phyloP scores from a whole-genome alignment of 441 rosid species.

The Isatis lusitanica region DNA sequence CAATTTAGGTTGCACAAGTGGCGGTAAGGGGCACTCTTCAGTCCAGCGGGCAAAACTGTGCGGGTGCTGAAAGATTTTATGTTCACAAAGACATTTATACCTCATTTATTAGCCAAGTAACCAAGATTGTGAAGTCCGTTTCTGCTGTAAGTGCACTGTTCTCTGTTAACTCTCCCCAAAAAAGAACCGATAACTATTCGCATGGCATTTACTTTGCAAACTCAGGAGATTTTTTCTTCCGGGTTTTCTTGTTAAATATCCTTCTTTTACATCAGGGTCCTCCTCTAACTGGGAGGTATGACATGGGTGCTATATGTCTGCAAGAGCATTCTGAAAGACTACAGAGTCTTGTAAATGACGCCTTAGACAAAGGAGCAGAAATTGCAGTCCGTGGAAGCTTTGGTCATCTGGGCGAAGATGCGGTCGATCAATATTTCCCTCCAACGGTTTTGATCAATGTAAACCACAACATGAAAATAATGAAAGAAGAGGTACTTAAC shows the following conservation, averaged over 20 bases:
- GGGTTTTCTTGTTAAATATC: not conserved
- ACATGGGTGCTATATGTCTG: conserved; percentile 98
- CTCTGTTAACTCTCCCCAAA: not conserved
- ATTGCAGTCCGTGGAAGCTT: conserved; percentile 90
- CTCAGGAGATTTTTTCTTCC: not conserved
- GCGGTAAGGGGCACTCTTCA: conserved; percentile 92
- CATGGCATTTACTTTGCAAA: not conserved
- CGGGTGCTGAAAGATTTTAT: conserved; percentile 98
- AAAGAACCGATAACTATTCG: not conserved
- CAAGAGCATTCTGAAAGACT: conserved; percentile 90
- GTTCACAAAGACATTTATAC: conserved; percentile 79
- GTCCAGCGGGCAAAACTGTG: conserved; percentile 98
- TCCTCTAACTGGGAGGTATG: conserved; percentile 83
- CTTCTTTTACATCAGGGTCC: conserved; percentile 70
- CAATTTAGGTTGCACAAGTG: conserved; percentile 86
- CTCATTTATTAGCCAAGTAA: conserved; percentile 73
- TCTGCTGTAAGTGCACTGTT: conserved; percentile 66
- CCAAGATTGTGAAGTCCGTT: conserved; percentile 85
- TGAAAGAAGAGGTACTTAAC: conserved; percentile 90
- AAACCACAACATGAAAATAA: conserved; percentile 83
- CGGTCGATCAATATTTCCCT: conserved; percentile 93
- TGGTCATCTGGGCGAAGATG: conserved; percentile 88
- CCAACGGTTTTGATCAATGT: conserved; percentile 86
- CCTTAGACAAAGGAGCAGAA: conserved; percentile 87
- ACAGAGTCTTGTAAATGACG: conserved; percentile 83